phyloP scores from a whole-genome alignment of 148 eudicot species.

The Agrostemma githago region DNA sequence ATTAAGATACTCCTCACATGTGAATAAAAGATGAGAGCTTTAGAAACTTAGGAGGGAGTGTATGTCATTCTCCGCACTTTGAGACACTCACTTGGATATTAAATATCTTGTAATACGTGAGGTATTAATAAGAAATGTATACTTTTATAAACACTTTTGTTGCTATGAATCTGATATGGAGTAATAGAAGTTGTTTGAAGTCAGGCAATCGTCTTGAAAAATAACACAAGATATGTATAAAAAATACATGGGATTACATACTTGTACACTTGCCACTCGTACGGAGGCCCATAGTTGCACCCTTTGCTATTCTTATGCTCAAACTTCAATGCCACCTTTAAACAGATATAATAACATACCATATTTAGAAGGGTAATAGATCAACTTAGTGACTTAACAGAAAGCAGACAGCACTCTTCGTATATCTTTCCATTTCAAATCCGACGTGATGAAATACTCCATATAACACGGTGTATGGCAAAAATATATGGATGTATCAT shows the following conservation, averaged over 20 bases:
- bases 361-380: neutral
- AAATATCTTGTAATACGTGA: too few species aligned
- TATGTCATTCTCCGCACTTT: neutral
- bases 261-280: slow-evolving; percentile 97
- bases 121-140: too few species aligned
- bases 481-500: neutral
- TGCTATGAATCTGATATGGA: neutral
- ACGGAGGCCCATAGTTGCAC: slow-evolving; percentile 85
- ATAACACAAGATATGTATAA: neutral
- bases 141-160: neutral
- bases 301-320: slow-evolving; percentile 93
- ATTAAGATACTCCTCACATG: too few species aligned
- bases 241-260: slow-evolving; percentile 28
- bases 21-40: too few species aligned
- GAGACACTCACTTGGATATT: neutral
- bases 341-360: neutral
- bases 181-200: too few species aligned
- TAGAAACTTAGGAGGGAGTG: neutral
- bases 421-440: neutral
- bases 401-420: neutral
- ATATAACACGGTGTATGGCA: neutral
- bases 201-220: neutral
- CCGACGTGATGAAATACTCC: neutral
- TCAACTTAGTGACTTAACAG: neutral
- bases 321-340: slow-evolving; percentile 82